Conservation (phyloP, 2,329 filamentous ascomycete genomes). For the Paracorniculantispora psalliotae region DNA sequence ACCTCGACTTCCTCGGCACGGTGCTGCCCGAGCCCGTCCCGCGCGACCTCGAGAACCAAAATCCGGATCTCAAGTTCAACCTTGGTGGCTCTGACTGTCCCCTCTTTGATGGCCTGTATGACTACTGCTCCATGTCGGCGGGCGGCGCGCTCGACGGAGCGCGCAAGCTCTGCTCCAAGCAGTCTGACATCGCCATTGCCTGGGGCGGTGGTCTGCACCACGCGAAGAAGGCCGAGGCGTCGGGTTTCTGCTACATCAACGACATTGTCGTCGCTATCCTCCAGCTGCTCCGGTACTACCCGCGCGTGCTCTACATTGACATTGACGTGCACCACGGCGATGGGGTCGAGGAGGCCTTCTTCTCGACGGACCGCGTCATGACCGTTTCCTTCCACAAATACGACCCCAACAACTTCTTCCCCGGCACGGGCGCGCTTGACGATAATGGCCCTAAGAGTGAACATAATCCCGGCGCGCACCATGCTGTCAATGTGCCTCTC, state of each 20-base stretch:
- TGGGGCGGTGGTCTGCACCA: slow-evolving; percentile 97
- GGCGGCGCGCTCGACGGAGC: slow-evolving; percentile 89
- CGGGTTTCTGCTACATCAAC: slow-evolving; percentile 98
- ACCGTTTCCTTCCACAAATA: slow-evolving; percentile 97
- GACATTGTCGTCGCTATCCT: slow-evolving; percentile 94
- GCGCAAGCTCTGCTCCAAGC: slow-evolving; percentile 75
- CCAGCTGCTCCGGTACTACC: slow-evolving; percentile 74
- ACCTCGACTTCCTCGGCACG: slow-evolving; percentile 79
- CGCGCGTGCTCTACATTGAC: slow-evolving; percentile 89
- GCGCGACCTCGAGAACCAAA: slow-evolving; percentile 59
- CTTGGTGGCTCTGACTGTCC: slow-evolving; percentile 90
- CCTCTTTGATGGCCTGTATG: slow-evolving; percentile 90
- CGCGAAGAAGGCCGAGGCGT: slow-evolving; percentile 89
- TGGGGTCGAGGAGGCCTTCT: slow-evolving; percentile 86
- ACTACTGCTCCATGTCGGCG: slow-evolving; percentile 91
- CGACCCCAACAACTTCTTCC: slow-evolving; percentile 78
- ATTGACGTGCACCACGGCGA: slow-evolving; percentile 92
- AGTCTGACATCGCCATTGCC: slow-evolving; percentile 94
- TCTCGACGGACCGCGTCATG: slow-evolving; percentile 83
- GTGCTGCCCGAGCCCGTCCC: slow-evolving; percentile 61
- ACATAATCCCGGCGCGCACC: slow-evolving; percentile 81
- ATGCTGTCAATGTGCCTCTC: slow-evolving; percentile 84
- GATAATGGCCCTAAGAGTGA: slow-evolving; percentile 80
- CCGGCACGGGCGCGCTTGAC: slow-evolving; percentile 81
- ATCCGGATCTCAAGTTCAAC: slow-evolving; percentile 70